Conservation (phyloP, 2,329 filamentous ascomycete species). For the Botryotinia convoluta region DNA sequence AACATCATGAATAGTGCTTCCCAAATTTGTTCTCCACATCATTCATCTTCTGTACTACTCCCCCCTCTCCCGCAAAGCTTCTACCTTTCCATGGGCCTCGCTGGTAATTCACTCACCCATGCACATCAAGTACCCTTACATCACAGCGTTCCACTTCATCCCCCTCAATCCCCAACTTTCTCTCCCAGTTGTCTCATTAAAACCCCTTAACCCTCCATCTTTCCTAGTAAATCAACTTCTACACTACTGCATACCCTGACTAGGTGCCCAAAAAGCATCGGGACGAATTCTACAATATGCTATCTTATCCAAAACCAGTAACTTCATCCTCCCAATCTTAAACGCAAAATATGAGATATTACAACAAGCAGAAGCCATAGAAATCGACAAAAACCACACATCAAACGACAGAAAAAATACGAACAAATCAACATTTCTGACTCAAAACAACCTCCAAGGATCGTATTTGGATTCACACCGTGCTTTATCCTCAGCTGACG, state of each 20-base stretch:
- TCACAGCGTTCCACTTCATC: neutral
- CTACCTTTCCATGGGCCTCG: too few species aligned
- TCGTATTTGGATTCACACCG: neutral
- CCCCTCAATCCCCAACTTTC: neutral
- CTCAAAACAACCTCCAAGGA: neutral
- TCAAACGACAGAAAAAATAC: neutral
- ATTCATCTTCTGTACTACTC: neutral
- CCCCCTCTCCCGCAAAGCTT: too few species aligned
- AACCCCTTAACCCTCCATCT: too few species aligned
- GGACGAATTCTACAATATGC: neutral
- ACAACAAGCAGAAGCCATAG: neutral
- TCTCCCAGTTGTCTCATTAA: too few species aligned
- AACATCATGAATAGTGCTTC: neutral
- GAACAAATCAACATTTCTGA: rapidly evolving
- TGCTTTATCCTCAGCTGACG: neutral
- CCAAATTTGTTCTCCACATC: neutral
- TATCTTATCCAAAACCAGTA: neutral
- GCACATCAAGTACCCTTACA: rapidly evolving
- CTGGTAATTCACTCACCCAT: neutral
- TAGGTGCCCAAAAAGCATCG: neutral
- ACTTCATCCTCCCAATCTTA: neutral
- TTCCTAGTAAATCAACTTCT: rapidly evolving
- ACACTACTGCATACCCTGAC: neutral
- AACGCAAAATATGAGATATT: neutral
- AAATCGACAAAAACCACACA: neutral